These are phyloP conservation scores for Neurospora discreta DNA, from an alignment of 495 filamentous ascomycete species.

Conservation along the genomic window DNA sequence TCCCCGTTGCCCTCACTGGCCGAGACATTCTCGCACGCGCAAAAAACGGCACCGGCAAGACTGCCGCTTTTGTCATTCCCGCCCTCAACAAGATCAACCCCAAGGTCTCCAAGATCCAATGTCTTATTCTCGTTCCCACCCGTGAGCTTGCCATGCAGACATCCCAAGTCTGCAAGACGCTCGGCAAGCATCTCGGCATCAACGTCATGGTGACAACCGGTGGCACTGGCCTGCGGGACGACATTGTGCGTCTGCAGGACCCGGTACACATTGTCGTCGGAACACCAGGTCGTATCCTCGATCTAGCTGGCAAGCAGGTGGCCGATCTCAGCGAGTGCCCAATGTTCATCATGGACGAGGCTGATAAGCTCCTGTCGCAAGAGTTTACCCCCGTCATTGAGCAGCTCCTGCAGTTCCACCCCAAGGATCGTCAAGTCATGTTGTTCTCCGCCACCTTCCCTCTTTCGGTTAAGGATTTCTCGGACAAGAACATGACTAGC, in stretches of 20 bases:
- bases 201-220: slow-evolving; percentile 99
- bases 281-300: slow-evolving; percentile 89
- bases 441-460: slow-evolving; percentile 98
- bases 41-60: slow-evolving; percentile 98
- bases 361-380: slow-evolving; percentile 89
- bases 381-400: slow-evolving; percentile 98
- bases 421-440: slow-evolving; percentile 96
- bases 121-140: slow-evolving; percentile 90
- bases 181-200: slow-evolving; percentile 91
- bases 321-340: slow-evolving; percentile 93
- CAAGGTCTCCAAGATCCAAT: slow-evolving; percentile 88
- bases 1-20: slow-evolving; percentile 90
- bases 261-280: slow-evolving; percentile 96
- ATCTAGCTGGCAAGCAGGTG: slow-evolving; percentile 87
- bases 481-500: slow-evolving; percentile 91
- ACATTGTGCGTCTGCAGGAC: slow-evolving; percentile 90
- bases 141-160: slow-evolving; percentile 97
- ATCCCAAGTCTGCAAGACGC: slow-evolving; percentile 95
- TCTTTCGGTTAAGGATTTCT: slow-evolving; percentile 90
- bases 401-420: slow-evolving; percentile 83
- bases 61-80: slow-evolving; percentile 93
- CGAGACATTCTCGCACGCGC: slow-evolving; percentile 92
- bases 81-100: slow-evolving; percentile 92
- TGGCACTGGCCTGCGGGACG: slow-evolving; percentile 87
- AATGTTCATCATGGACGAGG: slow-evolving; percentile 99